Conservation (phyloP, 257 asterid species). For the Scutellaria minor region DNA sequence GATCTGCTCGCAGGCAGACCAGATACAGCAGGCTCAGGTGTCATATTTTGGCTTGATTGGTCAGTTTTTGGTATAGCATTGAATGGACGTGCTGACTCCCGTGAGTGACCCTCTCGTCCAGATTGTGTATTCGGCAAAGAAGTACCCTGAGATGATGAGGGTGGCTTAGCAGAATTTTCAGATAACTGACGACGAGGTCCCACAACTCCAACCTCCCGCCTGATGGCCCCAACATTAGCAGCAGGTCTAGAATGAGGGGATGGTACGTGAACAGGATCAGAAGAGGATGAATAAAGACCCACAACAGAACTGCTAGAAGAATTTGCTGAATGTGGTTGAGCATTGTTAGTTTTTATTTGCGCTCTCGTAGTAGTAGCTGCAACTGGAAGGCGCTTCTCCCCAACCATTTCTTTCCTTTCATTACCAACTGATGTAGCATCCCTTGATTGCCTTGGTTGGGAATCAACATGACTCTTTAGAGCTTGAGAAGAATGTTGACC, state of each 20-base stretch:
- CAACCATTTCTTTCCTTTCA: constrained; percentile 55
- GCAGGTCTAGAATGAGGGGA: constrained; percentile 85
- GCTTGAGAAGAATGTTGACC: constrained; percentile 54
- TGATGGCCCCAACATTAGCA: constrained; percentile 86
- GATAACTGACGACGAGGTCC: constrained; percentile 81
- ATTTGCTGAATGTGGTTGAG: constrained; percentile 52
- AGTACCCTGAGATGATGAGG: constrained; percentile 52
- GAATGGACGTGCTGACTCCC: constrained; percentile 53
- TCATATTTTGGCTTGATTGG: constrained; percentile 50
- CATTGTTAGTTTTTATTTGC: constrained; percentile 56
- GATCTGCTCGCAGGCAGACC: constrained; percentile 53
- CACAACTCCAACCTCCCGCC: constrained; percentile 92
- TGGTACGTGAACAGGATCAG: constrained; percentile 98
- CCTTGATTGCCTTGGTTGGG: constrained; percentile 57
- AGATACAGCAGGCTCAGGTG: constrained; percentile 53
- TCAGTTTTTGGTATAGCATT: constrained; percentile 54
- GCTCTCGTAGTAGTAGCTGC: constrained; percentile 46
- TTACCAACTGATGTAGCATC: constrained; percentile 50
- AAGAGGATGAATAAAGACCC: constrained; percentile 94
- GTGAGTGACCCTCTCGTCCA: constrained; percentile 57
- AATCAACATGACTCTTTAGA: constrained; percentile 48
- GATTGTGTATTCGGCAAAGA: constrained; percentile 49
- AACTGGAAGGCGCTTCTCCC: constrained; percentile 52
- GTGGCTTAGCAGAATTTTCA: constrained; percentile 51
- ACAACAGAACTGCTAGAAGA: constrained; percentile 67